Evolutionary conservation across 2,329 filamentous ascomycete species (phyloP), one percentile per base, ranked within the genome.

Genomic region (Pseudogymnoascus sp.): DNA sequence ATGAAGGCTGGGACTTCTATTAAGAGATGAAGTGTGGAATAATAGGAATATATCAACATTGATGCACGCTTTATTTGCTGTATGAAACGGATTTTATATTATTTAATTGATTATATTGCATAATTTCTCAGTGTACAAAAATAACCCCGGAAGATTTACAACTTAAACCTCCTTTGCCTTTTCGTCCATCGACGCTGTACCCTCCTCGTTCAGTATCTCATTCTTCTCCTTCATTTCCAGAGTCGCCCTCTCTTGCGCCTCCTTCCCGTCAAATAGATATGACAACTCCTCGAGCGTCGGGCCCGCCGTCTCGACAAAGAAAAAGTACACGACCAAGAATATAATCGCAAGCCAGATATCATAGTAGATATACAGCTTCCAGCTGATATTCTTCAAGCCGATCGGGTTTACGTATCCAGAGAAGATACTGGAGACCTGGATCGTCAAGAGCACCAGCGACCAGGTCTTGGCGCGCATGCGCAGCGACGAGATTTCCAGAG

Each of bases 341-440:
- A 77, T 69, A 2, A 75, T 63, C 2, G 70, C 69, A 4, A 78
- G 71, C 74, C 74, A 76, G 35, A 75, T 70, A 60, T 74, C 76
- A 66, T 76, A 77, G 63, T 74, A 75, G 21, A 76, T 74, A 70
- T 77, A 78, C 59, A 74, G 76, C 63, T 71, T 76, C 75, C 75
- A 77, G 2, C 73, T 73, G 25, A 78, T 73, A 4, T 67, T 70
- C 38, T 75, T 66, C 1, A 78, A 66, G 0, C 70, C 74, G 15
- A 77, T 72, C 0, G 76, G 75, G 59, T 77, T 78, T 41, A 77
- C 75, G 12, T 76, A 78, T 2, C 71, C 70, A 27, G 72, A 74
- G 59, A 77, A 76, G 39, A 77, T 75, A 12, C 70, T 70, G 1
- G 74, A 66, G 1, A 74, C 71, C 5, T 77, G 74, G 25, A 77